Conservation (phyloP, 192 early-diverging fungal species). For the Linderina pennispora region DNA sequence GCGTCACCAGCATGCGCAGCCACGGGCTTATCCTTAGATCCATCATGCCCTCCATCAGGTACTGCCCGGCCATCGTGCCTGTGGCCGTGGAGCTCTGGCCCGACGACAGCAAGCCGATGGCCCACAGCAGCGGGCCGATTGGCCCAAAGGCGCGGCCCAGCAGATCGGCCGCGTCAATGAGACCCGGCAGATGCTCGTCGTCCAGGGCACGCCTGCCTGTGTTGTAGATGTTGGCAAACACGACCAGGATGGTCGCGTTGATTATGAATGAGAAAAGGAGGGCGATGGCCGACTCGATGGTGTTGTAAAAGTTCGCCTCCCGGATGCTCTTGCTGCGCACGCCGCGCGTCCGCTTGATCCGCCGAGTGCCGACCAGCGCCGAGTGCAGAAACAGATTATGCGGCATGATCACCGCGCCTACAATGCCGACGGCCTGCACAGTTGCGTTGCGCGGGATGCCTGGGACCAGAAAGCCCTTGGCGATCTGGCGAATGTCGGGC, state of each 20-base stretch:
- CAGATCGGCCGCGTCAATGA: constrained; percentile 57
- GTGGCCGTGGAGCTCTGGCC: constrained; percentile 86
- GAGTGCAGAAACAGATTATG: constrained; percentile 89
- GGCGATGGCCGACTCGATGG: constrained; percentile 56
- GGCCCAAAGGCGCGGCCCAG: constrained; percentile 54
- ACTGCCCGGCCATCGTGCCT: constrained; percentile 87
- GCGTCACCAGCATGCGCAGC: constrained; percentile 56
- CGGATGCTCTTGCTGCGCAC: constrained; percentile 49
- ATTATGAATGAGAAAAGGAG: constrained; percentile 60
- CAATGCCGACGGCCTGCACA: constrained; percentile 61
- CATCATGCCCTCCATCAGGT: constrained; percentile 84
- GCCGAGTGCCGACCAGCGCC: constrained; percentile 60
- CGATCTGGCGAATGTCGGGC: constrained; percentile 45
- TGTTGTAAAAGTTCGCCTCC: constrained; percentile 66
- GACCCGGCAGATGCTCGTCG: constrained; percentile 49
- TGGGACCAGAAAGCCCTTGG: constrained; percentile 51
- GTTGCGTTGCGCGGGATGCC: constrained; percentile 49
- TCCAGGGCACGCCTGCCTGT: neutral
- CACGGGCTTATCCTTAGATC: constrained; percentile 51
- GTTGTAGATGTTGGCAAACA: constrained; percentile 52
- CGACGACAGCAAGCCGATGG: constrained; percentile 69
- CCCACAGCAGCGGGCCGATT: constrained; percentile 66
- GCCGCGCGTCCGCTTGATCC: constrained; percentile 24
- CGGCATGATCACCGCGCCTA: constrained; percentile 77
- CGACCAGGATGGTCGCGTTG: constrained; percentile 62